Base-by-base conservation (phyloP, 495 filamentous ascomycete species). In the Aspergillus kassunensis region DNA sequence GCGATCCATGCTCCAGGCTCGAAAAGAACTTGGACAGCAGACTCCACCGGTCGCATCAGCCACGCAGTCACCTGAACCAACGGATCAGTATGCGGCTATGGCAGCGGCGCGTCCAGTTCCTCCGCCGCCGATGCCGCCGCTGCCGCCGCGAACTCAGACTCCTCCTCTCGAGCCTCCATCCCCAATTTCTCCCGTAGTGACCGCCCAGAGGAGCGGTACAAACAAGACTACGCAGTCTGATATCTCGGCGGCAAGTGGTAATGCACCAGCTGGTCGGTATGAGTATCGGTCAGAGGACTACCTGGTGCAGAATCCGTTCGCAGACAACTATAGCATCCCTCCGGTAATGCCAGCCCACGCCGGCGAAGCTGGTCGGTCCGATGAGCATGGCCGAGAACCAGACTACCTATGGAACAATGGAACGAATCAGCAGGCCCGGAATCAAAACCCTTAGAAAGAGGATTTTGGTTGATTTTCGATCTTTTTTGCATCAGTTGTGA, bases 1-100 rank as follows among this genome's bases (percentile, higher is more conserved):
- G 60, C 83, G 87, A 20, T 86, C 89, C 13, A 71, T 96, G 52
- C 77, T 96, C 13, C 77, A 84, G 56, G 92, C 92, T 1, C 78
- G 85, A 51, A 70, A 68, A 36, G 55, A 60, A 11, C 53, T 59
- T 10, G 65, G 63, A 2, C 59, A 62, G 19, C 36, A 31, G 24
- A 44, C 18, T 6, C 42, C 34, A 15, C 42, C 40, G n/a, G 42
- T 20, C 3, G 41, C 31, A 34, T 19, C 61, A 1, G 63, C 36
- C n/a, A 47, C 44, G 35, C 56, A 55, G 40, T 59, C 61, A 6
- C 58, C 67, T 10, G 53, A 61, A 29, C 34, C 55, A 18, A 40
- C 49, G 34, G 59, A 57, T 21, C 53, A 49, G 24, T 25, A 39
- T 6, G 40, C 56, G 2, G 49, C 57, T 3, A 58, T 68, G 5